A percentile compares a stretch with the other conserved stretches of the same genome.
Evolutionary conservation across 371 early-diverging fungal species (phyloP).

Genomic region (Globomyces sp.): DNA sequence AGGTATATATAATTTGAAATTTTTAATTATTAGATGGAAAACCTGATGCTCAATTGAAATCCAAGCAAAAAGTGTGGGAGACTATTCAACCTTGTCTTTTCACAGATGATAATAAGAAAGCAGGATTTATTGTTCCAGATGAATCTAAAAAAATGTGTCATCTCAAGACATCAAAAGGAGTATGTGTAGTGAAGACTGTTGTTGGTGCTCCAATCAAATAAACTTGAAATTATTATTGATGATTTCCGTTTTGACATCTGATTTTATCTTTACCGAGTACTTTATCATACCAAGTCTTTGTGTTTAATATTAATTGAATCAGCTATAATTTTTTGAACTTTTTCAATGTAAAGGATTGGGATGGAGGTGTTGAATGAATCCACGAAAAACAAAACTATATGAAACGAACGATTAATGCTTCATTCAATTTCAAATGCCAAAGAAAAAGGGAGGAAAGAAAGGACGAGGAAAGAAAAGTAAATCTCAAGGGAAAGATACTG

Average conservation of each 20-base stretch:
- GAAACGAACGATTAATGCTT: too few relatives aligned
- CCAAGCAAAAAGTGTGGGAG: constrained; percentile 96
- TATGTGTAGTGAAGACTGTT: constrained; percentile 17
- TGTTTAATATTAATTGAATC: too few relatives aligned
- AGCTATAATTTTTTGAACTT: too few relatives aligned
- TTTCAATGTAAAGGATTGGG: too few relatives aligned
- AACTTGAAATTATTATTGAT: background rate
- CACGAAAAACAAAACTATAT: too few relatives aligned
- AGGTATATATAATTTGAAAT: constrained; percentile 29
- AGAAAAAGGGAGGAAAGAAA: background rate
- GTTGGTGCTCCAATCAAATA: constrained; percentile 22
- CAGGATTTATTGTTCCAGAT: constrained; percentile 29
- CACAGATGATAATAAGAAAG: constrained; percentile 68
- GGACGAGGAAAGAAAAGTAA: constrained; percentile 1
- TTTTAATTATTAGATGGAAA: constrained; percentile 34
- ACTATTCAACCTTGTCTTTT: constrained; percentile 86
- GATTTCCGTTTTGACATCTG: too few relatives aligned
- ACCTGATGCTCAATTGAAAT: constrained; percentile 81
- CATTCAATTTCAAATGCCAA: background rate
- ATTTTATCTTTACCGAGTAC: too few relatives aligned
- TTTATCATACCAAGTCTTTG: too few relatives aligned
- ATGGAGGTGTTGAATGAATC: too few relatives aligned
- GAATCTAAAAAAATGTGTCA: constrained; percentile 13
- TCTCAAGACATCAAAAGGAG: constrained; percentile 10
- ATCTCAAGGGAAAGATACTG: background rate